Evolutionary conservation across 2,329 filamentous ascomycete species (phyloP), one percentile per base, ranked within the genome.

Genomic region (Phialophora expanda): DNA sequence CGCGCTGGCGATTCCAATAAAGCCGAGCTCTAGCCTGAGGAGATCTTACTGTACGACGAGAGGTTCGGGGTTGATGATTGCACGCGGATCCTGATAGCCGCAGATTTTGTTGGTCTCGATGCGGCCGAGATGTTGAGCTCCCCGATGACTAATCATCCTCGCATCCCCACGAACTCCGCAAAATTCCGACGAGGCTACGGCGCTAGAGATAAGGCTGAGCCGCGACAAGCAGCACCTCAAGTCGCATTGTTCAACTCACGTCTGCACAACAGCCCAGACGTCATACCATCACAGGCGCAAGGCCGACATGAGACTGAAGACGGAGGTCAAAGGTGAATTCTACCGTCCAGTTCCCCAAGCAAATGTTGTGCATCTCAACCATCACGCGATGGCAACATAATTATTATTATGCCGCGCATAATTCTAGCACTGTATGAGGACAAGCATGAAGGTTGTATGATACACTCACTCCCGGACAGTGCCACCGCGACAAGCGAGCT

Each of bases 131-230:
- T 26, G 48, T 22, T 26, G 48, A 51, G 48, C 26, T 51, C 48
- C 20, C 24, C 28, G 12, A 32, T 55, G 53, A 55, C 53, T 55
- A 55, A 55, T 2, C 53, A 24, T 32, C 51, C 51, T 4, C 3
- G 14, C 38, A 11, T n/a, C 38, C 38, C 38, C 38, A 44, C 28
- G 28, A 28, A 34, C 53, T 55, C 53, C 53, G 53, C 53, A 55
- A 55, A 55, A 11, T 30, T 28, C 53, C 53, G 53, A 55, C 53
- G 53, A 20, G 24, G 24, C 28, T 34, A 4, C 17, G 2, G 28
- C 28, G 53, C n/a, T 20, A 55, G 53, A 55, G 3, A 20, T 28
- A 55, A 55, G 53, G 53, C 53, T 55, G 53, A 28, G 28, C 48
- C 17, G 17, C 14, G 38, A 26, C 8, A 53, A 55, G 0, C 30